Evolutionary conservation across 495 filamentous ascomycete species (phyloP), one percentile per base, ranked within the genome.

Genomic region (Podospora anserina): DNA sequence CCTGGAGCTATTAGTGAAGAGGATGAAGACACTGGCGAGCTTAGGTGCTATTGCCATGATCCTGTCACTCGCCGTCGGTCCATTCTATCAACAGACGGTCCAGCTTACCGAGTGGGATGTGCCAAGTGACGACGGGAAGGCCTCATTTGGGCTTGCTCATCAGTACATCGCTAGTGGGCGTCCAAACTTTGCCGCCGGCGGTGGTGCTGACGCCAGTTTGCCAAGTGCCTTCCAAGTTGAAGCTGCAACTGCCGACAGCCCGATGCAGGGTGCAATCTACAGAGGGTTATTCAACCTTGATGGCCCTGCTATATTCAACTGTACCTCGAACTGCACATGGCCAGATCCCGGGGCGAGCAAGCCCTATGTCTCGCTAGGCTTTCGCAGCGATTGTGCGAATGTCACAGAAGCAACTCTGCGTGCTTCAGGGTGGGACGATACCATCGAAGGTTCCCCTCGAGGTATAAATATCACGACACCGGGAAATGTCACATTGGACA

Each of bases 181-280:
- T 27, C 6, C 6, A 23, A 60, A 60, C 55, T 19, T 18, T 58
- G 55, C 55, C 3, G 55, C 23, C 4, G n/a, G 55, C n/a, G n/a
- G n/a, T 11, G 19, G 54, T 4, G 19, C 54, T 56, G 54, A 56
- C 6, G 5, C 5, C 54, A 32, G 30, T 32, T 32, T 32, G 30
- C 30, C 30, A 11, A 3, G 39, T 11, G 7, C 39, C 39, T 11
- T 49, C 39, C 39, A 49, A 11, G 9, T 19, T 58, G 23, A 58
- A 58, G 7, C 55, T 20, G 55, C 60, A 16, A 66, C 60, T 13
- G n/a, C 49, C 19, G 69, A 71, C 27, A 19, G 19, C 18, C 15
- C 56, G 23, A 71, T 71, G 66, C 69, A 68, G 15, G 69, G 69
- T 2, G 69, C 69, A 18, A 61, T 71, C 1, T 71, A 44, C 20